Evolutionary conservation across 2,329 filamentous ascomycete species (phyloP).

Genomic region (Beauveria varroae): DNA sequence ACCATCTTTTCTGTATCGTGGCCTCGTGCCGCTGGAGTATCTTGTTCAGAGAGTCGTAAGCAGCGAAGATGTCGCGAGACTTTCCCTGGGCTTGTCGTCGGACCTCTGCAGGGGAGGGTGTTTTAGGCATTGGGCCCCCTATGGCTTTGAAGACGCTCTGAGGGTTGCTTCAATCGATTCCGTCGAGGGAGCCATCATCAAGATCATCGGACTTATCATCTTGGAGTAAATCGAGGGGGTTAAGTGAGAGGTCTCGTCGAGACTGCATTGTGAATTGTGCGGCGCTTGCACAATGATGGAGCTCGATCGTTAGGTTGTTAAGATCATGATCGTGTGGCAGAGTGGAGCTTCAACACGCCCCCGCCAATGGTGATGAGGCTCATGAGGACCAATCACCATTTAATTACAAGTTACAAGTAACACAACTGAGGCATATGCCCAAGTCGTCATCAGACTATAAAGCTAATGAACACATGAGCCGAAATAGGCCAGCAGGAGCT

Average conservation of each 20-base stretch:
- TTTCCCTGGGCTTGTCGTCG: slow-evolving; percentile 12
- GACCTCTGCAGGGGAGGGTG: slow-evolving; percentile 7
- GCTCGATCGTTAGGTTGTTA: too few relatives aligned
- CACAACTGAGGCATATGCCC: too few relatives aligned
- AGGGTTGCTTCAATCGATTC: neutral
- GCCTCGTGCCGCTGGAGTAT: slow-evolving; percentile 44
- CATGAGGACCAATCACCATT: too few relatives aligned
- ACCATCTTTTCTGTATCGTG: slow-evolving; percentile 45
- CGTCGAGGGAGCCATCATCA: neutral
- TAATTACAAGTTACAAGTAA: too few relatives aligned
- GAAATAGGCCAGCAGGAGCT: too few relatives aligned
- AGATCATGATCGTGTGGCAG: too few relatives aligned
- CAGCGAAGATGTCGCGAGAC: neutral
- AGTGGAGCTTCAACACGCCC: too few relatives aligned
- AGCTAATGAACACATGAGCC: too few relatives aligned
- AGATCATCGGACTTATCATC: neutral
- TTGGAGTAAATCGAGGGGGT: neutral
- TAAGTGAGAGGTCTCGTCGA: neutral
- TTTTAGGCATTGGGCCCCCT: neutral
- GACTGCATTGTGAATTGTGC: neutral
- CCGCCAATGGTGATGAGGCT: too few relatives aligned
- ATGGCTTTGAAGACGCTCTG: neutral
- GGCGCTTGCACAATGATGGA: too few relatives aligned
- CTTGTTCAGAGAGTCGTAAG: slow-evolving; percentile 26
- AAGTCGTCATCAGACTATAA: too few relatives aligned